Base-by-base conservation (phyloP, 345 rosid species). In the Gossypium australe region DNA sequence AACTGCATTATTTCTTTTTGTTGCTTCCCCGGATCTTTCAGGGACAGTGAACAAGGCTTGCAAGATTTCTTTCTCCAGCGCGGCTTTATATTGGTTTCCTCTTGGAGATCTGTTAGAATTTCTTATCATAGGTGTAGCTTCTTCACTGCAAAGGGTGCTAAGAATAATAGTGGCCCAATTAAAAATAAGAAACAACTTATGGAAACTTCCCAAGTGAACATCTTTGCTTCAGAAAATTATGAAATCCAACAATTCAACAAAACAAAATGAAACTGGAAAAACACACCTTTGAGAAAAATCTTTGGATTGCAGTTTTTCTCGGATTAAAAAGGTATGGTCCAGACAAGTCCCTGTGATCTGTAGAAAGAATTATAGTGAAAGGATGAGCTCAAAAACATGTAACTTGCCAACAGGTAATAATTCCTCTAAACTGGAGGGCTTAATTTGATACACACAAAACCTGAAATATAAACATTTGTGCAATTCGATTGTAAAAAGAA, bases 61-160 rank as follows among this genome's bases (percentile, higher is more conserved):
- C 71, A 90, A 70, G 38, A 90, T 75, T 77, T 87, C 90, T 76
- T 74, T 87, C 75, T 79, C 86, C 76, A 84, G 80, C 70, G 75
- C 71, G 57, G 58, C 41, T 74, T 80, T 84, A 66, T 80, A 73
- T 24, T 47, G 7, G 38, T 47, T 67, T 47, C 41, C 6, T 55
- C 60, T 58, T 63, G 67, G 72, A 62, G 78, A 51, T 72, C 65
- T 64, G 70, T 51, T 67, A 22, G 59, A 51, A 12, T 51, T 57
- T 71, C 52, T 64, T 7, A n/a, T 38, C 56, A 25, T 43, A 27
- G 38, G 66, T 74, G 61, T 76, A 76, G 78, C 82, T 77, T 70
- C 82, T 68, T 70, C 78, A 38, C 91, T 85, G 82, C 79, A 80
- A 64, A 18, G 59, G 24, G 9, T 73, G 75, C 77, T 58, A 55